Base-by-base conservation (phyloP, 352 stramenopile species). In the Phytopythium delawarense region DNA sequence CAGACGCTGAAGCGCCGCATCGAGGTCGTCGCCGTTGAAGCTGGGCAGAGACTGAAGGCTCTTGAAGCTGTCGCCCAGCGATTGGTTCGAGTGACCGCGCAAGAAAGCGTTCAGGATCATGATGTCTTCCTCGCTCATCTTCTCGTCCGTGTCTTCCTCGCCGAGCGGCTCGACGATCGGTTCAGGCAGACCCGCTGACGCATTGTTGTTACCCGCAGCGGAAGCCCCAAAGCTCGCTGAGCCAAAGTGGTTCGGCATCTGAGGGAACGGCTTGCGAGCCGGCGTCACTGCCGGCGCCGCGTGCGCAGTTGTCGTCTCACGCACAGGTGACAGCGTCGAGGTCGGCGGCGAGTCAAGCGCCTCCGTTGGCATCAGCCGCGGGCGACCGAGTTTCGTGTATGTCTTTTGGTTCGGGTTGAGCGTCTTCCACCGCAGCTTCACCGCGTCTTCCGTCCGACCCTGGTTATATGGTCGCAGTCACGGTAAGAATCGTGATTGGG, bases 351-450 rank as follows among this genome's bases (percentile, higher is more conserved):
- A 71, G 8, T 87, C 78, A 6, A 74, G 69, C 20, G 66, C 63
- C 39, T 82, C 75, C 3, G 73, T 76, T 6, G 78, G 81, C 45
- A 89, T 65, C 34, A 92, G 62, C 4, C 80, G 79, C 21, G 84
- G 84, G 12, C 84, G 87, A 12, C 84, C 87, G 2, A 88, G 82
- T 57, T 91, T 88, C 49, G 78, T 83, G 54, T 88, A 86, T 30
- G 78, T 88, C 39, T 81, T 83, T 46, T 88, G 81, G 59, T 94
- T 91, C 15, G 85, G 85, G 50, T 94, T 91, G 56, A 94, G 61
- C 18, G 79, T 74, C 63, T 94, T 94, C 85, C 85, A 94, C 32
- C 83, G 74, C 59, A 89, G 69, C 62, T 94, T 94, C 1, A 94
- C 75, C 13, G 84, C 83, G 62, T 94, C 83, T 68, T 91, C 85